Base-by-base conservation (phyloP, 192 early-diverging fungal genomes). In the Coemansia sp. region DNA sequence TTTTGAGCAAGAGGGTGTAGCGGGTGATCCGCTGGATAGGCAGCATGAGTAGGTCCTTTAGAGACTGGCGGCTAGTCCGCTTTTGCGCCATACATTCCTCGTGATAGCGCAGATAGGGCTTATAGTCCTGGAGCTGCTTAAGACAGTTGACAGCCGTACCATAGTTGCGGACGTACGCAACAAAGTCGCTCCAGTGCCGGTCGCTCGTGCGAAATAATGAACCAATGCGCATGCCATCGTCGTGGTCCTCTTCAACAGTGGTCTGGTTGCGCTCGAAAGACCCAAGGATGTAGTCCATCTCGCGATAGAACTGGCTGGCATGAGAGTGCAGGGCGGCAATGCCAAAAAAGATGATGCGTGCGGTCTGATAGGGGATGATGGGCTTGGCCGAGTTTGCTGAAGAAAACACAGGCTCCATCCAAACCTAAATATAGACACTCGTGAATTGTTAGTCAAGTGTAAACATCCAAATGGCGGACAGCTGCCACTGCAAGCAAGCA, bases 391-490 rank as follows among this genome's bases (percentile, higher is more conserved):
- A 80, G 43, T 80, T 80, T 35, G 73, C 73, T 1, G 78, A 80
- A 36, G 78, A 80, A 47, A 80, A 80, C 45, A 80, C 78, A 0
- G 78, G 78, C 63, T 75, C 73, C 78, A 80, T 80, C 77, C 77
- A 80, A n/a, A 80, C 77, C 72, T 68, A 68, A 13, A 53, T 13
- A 31, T 13, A 10, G 6, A 9, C 34, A 58, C 56, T 9, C 16
- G 16, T 6, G 18, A 10, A 34, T 8, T 33, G 56, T 34, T 58
- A 36, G 33, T 36, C 47, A 50, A 16, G 39, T 14, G 13, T 11
- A 50, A 6, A 21, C 21, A 50, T 1, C 20, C 20, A 50, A 6
- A 3, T 11, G 20, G 23, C 18, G 25, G 11, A 53, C 20, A 31
- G 26, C 11, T 3, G 6, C 4, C 31, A 21, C 20, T 2, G 21